Percentiles rank a stretch among this genome's conserved stretches.
Conservation (phyloP, 768 basidiomycete species). For the Kwoniella sp. region DNA sequence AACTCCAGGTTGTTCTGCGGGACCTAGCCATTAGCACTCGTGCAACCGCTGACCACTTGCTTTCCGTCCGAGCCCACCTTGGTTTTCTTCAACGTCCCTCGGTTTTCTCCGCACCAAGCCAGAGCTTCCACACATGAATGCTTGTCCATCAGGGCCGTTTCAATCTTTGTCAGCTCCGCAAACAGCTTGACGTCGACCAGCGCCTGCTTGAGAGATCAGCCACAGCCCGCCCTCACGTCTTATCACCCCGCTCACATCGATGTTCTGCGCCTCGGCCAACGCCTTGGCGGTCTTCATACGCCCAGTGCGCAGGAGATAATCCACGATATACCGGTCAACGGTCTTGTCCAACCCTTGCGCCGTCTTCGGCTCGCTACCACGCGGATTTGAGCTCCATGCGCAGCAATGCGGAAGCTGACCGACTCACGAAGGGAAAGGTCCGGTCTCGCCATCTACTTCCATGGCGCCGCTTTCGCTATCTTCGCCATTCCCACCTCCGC, state of each 20-base stretch:
- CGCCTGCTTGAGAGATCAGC: slow-evolving; percentile 54
- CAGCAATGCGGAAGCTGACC: background rate
- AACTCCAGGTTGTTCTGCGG: slow-evolving; percentile 88
- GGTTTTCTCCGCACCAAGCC: slow-evolving; percentile 94
- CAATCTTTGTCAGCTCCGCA: slow-evolving; percentile 80
- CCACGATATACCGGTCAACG: slow-evolving; percentile 83
- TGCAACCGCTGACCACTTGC: background rate
- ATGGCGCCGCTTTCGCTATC: background rate
- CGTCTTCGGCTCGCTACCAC: slow-evolving; percentile 1
- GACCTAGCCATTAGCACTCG: background rate
- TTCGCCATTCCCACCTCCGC: background rate
- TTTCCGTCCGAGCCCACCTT: slow-evolving; percentile 57
- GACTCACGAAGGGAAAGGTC: background rate
- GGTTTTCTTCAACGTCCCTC: slow-evolving; percentile 81
- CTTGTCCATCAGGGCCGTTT: slow-evolving; percentile 66
- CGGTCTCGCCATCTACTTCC: slow-evolving; percentile 8
- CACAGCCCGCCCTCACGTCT: background rate
- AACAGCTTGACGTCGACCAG: slow-evolving; percentile 90
- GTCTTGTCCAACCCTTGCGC: slow-evolving; percentile 17
- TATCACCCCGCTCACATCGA: slow-evolving; percentile 60
- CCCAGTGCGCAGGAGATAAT: slow-evolving; percentile 80
- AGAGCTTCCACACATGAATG: slow-evolving; percentile 80
- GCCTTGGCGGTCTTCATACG: slow-evolving; percentile 70
- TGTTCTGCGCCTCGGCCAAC: slow-evolving; percentile 69
- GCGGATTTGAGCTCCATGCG: background rate